Percentiles rank a stretch among this genome's conserved stretches.
phyloP scores from a whole-genome alignment of 2,329 filamentous ascomycete genomes.

The Colletotrichum musicola region DNA sequence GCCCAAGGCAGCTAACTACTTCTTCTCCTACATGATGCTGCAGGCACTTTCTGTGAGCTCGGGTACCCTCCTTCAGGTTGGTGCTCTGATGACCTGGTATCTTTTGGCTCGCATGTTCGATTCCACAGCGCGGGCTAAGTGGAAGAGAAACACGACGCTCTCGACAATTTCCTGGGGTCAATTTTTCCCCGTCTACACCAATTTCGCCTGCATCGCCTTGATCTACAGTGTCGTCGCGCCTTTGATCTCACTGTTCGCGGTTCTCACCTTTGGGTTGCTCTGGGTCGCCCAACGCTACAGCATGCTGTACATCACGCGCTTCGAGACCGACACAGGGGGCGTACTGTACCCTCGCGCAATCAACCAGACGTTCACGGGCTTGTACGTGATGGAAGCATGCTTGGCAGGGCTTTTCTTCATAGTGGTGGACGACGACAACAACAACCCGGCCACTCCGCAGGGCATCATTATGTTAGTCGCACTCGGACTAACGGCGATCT shows the following conservation, averaged over 20 bases:
- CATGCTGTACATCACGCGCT: constrained; percentile 93
- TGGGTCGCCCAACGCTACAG: constrained; percentile 98
- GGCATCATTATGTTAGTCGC: constrained; percentile 87
- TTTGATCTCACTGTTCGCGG: constrained; percentile 91
- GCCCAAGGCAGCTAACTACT: constrained; percentile 92
- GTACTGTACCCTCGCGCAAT: constrained; percentile 92
- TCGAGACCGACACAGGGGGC: constrained; percentile 91
- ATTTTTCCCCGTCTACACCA: constrained; percentile 97
- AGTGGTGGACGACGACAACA: constrained; percentile 69
- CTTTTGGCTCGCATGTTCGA: constrained; percentile 84
- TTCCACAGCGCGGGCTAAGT: constrained; percentile 85
- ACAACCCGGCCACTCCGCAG: constrained; percentile 74
- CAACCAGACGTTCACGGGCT: constrained; percentile 93
- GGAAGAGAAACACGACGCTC: constrained; percentile 83
- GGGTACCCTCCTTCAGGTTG: constrained; percentile 86
- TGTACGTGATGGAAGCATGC: constrained; percentile 95
- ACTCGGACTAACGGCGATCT: constrained; percentile 77
- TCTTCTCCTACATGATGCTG: constrained; percentile 98
- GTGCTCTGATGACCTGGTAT: constrained; percentile 84
- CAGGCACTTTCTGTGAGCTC: constrained; percentile 93
- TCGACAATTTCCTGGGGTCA: constrained; percentile 88
- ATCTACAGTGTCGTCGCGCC: constrained; percentile 92
- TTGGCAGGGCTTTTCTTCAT: constrained; percentile 93
- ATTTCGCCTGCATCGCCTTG: constrained; percentile 91
- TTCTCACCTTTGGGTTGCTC: constrained; percentile 90